phyloP scores from a whole-genome alignment of 257 asterid genomes.

The Datura wrightii region DNA sequence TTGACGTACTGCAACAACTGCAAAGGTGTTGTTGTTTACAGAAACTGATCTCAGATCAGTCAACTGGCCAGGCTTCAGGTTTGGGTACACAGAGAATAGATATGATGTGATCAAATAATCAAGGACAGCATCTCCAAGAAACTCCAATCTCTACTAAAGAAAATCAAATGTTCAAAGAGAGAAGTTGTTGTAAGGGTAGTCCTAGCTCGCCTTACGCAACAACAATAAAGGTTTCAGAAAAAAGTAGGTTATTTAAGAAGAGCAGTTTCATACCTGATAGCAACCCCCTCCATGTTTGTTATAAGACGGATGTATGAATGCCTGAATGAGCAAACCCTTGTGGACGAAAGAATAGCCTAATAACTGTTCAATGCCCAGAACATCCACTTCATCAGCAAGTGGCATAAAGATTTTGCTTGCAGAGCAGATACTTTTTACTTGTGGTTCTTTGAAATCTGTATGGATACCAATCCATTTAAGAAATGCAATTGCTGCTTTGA shows the following conservation, averaged over 20 bases:
- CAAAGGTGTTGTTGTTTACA: conserved; percentile 81
- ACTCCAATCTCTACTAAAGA: conserved; percentile 85
- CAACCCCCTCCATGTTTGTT: conserved; percentile 81
- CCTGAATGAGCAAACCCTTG: conserved; percentile 93
- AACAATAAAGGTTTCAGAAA: background rate
- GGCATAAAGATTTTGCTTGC: conserved; percentile 68
- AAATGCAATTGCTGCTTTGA: conserved; percentile 84
- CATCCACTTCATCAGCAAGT: conserved; percentile 61
- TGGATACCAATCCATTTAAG: conserved; percentile 87
- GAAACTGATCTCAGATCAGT: conserved; percentile 87
- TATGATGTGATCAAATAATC: conserved; percentile 96
- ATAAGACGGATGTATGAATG: conserved; percentile 93
- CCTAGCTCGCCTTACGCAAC: conserved; percentile 9
- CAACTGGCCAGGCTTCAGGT: conserved; percentile 89
- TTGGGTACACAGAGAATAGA: conserved; percentile 82
- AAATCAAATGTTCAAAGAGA: conserved; percentile 33
- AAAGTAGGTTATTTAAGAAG: conserved; percentile 21
- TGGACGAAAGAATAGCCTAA: conserved; percentile 64
- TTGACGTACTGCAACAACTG: conserved; percentile 71
- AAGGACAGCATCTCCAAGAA: conserved; percentile 97
- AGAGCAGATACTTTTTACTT: conserved; percentile 57
- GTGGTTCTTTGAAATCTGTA: conserved; percentile 55
- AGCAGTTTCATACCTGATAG: conserved; percentile 70
- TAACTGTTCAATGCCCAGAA: conserved; percentile 58
- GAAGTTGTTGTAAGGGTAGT: background rate